Evolutionary conservation across 2,329 filamentous ascomycete genomes (phyloP), one percentile per base, ranked within the genome.

Genomic region (Sporothrix brunneoviolacea): DNA sequence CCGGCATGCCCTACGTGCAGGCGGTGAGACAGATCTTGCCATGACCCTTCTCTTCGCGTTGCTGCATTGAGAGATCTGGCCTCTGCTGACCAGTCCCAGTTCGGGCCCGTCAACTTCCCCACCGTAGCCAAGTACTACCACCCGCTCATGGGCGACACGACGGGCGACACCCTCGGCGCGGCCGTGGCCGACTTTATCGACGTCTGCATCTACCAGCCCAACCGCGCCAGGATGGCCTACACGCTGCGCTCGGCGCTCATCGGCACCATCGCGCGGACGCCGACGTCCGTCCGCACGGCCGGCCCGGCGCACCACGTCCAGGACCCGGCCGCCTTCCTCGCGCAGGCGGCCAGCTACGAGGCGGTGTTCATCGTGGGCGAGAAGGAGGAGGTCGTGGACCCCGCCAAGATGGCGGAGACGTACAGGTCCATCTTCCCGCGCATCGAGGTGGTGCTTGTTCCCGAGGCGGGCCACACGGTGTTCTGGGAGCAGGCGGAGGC

Each of bases 401-500:
- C 39, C 2, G 50, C 50, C 27, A 27, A 21, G 19, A 27, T 53
- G 21, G 24, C 39, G 9, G 8, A 36, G 3, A 13, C 32, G 13
- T 30, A 36, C 19, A 9, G n/a, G 9, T n/a, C 32, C 4, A 33
- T 24, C 2, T 53, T 55, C 8, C 28, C 50, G 10, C 39, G 33
- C 3, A 10, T 48, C n/a, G 15, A 52, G 21, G 35, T 49, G 9
- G 27, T 42, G n/a, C 24, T 37, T 3, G 22, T 55, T 2, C 12
- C 43, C 3, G 41, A 47, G 5, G 36, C 49, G 0, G 53, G 45
- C 21, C 53, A 55, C 38, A n/a, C 46, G 1, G 39, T 37, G 1
- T 55, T 53, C n/a, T 55, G 53, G 53, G 53, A 55, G 42, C 43
- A 47, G 41, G 46, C 50, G 1, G 38, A 30, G 3, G 40, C 47